Evolutionary conservation across 768 basidiomycete genomes (phyloP), one percentile per base, ranked within the genome.

Genomic region (Rhodotorula babjevae): DNA sequence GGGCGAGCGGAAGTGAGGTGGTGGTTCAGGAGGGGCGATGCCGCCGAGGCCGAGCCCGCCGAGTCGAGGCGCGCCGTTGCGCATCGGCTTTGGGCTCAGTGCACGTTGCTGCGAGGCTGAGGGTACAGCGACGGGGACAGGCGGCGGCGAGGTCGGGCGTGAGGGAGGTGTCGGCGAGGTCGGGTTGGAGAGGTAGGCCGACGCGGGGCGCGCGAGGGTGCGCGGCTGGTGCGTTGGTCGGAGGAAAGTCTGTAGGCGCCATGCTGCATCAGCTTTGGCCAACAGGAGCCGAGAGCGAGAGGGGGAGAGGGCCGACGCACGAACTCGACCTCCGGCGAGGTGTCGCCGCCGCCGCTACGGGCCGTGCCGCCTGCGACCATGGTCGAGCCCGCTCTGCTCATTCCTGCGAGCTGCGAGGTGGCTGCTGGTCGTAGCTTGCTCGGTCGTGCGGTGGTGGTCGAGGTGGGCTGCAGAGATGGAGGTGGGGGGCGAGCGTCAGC

Each of bases 21-120:
- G 18, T 10, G 69, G 36, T 29, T 36, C 14, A 46, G 60, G 10
- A 8, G 56, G 61, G 61, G 53, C 61, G 47, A 63, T 66, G 15
- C 71, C 71, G 27, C 71, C 71, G 12, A 72, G 67, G 0, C 71
- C 71, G 15, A 72, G 53, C 2, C 71, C 71, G 1, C 71, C 71
- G 14, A 72, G 46, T 9, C 71, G 56, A 16, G 71, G 71, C 0
- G 71, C 63, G 12, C 71, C 71, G 18, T 68, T 58, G n/a, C 71
- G 29, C 62, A 68, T 61, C 25, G 59, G 59, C 59, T 60, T 63
- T 36, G 23, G 63, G 59, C 53, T 46, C n/a, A 23, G 53, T 40
- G 42, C 31, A 5, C 56, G 23, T 33, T 65, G 65, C 19, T 56
- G 64, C 21, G 46, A 36, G 18, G 55, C 47, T 1, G 25, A 42